Base-by-base conservation (phyloP, 768 basidiomycete genomes). In the Rhizopogon vesiculosus region DNA sequence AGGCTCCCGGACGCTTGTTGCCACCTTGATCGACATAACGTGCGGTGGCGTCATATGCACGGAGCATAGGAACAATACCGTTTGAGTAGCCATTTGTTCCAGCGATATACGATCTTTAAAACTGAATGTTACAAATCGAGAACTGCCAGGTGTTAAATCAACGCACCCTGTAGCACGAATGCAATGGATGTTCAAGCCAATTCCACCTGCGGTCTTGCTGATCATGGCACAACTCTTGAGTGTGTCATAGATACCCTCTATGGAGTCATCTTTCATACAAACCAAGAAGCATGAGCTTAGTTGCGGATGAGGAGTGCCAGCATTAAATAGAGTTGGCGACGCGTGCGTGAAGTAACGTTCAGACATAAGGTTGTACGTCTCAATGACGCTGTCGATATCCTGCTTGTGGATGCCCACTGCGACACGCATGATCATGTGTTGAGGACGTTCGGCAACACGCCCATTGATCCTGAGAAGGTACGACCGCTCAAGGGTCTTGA, bases 341-440 rank as follows among this genome's bases (percentile, higher is more conserved):
- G 95, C 96, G 67, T 98, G 97, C 0, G 95, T 99, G 74, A 98
- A 99, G 78, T 92, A 97, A 18, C 94, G 89, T 74, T 98, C 92
- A 15, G 92, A 96, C 95, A 98, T 98, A 60, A 97, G 81, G 63
- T 93, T 89, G 70, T 93, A 93, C 0, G 96, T 97, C 76, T 97
- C 86, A 59, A 98, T 76, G 45, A 86, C 92, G 35, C 86, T 87
- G 19, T 96, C 92, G 54, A 98, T 82, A 69, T 98, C 90, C 8
- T 73, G 66, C 5, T 94, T 95, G 69, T 98, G 96, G 54, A 99
- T 94, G 41, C 96, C 96, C 45, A 98, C 93, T 45, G 97, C 92
- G 55, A 99, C 97, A 71, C 97, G 94, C 97, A 99, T 98, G 70
- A 98, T 88, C 85, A 98, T 91, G 71, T 98, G 97, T 65, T 98